phyloP scores from a whole-genome alignment of 352 stramenopile species.

The Pythium aristosporum region DNA sequence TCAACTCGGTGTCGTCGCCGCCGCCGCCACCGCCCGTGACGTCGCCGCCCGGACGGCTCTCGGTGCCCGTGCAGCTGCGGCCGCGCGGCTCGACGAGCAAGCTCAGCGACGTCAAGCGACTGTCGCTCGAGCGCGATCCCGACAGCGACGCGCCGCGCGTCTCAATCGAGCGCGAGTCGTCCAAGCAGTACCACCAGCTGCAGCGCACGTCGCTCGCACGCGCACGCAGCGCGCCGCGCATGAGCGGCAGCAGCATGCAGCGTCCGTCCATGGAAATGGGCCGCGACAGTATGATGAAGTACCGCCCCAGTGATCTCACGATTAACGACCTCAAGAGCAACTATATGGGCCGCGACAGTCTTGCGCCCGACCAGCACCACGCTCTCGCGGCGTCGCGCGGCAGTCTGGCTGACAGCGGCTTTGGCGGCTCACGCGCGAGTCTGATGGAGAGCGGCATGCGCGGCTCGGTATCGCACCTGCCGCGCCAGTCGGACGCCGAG shows the following conservation, averaged over 20 bases:
- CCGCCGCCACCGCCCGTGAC: not conserved
- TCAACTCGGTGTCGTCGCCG: conserved; percentile 5
- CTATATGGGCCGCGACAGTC: conserved; percentile 54
- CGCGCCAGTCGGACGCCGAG: conserved; percentile 52
- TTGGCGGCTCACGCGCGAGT: not conserved
- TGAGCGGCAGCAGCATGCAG: conserved; percentile 4
- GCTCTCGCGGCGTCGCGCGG: conserved; percentile 1
- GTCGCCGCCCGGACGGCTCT: conserved; percentile 10
- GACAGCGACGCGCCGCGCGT: conserved; percentile 16
- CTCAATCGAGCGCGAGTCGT: conserved; percentile 36
- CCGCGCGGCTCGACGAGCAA: conserved; percentile 36
- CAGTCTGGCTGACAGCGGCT: conserved; percentile 1
- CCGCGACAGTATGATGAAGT: conserved; percentile 72
- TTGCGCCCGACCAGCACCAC: conserved; percentile 27
- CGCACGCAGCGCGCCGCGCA: conserved; percentile 4
- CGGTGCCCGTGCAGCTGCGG: conserved; percentile 26
- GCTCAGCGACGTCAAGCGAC: conserved; percentile 32
- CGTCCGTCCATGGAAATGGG: conserved; percentile 19
- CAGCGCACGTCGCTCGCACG: conserved; percentile 13
- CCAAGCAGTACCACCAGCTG: not conserved
- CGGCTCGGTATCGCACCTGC: conserved; percentile 28
- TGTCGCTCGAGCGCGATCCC: conserved; percentile 25
- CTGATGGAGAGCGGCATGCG: conserved; percentile 3
- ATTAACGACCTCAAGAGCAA: conserved; percentile 41
- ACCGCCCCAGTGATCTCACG: conserved; percentile 67